Percentiles rank a stretch among this genome's conserved stretches.
Conservation (phyloP, 139 green algal genomes). For the Chlorella sp. region DNA sequence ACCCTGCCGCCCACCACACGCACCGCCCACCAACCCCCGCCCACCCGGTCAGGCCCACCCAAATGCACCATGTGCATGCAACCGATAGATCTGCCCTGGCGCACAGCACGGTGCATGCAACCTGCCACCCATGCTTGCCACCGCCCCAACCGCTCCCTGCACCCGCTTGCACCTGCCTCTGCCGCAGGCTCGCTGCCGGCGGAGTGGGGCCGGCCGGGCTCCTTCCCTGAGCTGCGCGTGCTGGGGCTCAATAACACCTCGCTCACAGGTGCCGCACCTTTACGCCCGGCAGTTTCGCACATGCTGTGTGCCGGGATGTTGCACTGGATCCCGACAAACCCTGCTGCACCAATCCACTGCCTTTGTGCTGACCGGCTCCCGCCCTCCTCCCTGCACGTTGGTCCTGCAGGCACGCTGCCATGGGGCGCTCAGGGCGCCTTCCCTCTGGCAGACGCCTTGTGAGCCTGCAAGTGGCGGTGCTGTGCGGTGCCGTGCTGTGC, state of each 20-base stretch:
- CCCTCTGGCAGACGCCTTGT: background rate
- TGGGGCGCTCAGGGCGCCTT: background rate
- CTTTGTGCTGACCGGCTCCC: background rate
- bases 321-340: too few species aligned
- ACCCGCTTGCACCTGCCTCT: background rate
- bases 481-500: background rate
- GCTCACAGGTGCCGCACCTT: background rate
- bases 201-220: conserved; percentile 9
- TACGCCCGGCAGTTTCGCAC: background rate
- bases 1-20: too few species aligned
- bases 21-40: too few species aligned
- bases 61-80: background rate
- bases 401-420: conserved; percentile 14
- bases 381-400: background rate
- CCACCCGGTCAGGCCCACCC: background rate
- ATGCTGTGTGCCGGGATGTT: too few species aligned
- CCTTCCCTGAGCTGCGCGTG: background rate
- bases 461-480: background rate
- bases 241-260: conserved; percentile 6
- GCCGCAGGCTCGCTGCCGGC: conserved; percentile 12
- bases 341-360: background rate
- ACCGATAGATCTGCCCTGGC: background rate
- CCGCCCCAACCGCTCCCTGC: too few species aligned
- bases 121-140: too few species aligned
- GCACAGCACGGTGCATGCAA: background rate